Percentiles rank a stretch among this genome's conserved stretches.
Evolutionary conservation across 352 stramenopile genomes (phyloP).

Genomic region (Phytopythium vexans): DNA sequence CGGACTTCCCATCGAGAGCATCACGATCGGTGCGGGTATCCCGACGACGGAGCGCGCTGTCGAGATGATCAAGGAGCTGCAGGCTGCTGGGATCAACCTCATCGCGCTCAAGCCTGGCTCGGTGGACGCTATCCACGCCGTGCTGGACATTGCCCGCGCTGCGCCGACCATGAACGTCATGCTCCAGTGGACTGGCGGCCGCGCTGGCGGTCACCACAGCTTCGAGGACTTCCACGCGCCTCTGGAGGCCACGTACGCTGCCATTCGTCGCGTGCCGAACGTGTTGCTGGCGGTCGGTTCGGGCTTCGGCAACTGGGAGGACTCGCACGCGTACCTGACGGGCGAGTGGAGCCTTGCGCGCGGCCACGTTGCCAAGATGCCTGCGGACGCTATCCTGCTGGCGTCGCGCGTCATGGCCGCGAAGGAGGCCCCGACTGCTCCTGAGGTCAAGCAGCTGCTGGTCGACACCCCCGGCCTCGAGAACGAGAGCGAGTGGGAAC

Average conservation of each 20-base stretch:
- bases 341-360: slow-evolving; percentile 75
- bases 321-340: slow-evolving; percentile 77
- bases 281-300: slow-evolving; percentile 85
- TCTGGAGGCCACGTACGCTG: slow-evolving; percentile 67
- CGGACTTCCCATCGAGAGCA: slow-evolving; percentile 82
- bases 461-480: slow-evolving; percentile 73
- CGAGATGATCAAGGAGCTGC: slow-evolving; percentile 74
- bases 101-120: slow-evolving; percentile 87
- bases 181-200: slow-evolving; percentile 86
- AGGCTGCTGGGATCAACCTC: slow-evolving; percentile 65
- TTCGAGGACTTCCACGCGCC: slow-evolving; percentile 88
- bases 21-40: slow-evolving; percentile 85
- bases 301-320: slow-evolving; percentile 83
- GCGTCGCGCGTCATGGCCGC: slow-evolving; percentile 85
- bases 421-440: slow-evolving; percentile 82
- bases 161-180: slow-evolving; percentile 73
- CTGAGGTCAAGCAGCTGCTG: slow-evolving; percentile 82
- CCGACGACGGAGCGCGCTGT: slow-evolving; percentile 74
- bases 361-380: slow-evolving; percentile 62
- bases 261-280: slow-evolving; percentile 74
- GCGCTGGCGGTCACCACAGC: slow-evolving; percentile 84
- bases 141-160: slow-evolving; percentile 70
- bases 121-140: slow-evolving; percentile 66
- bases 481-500: slow-evolving; percentile 75
- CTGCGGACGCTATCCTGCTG: slow-evolving; percentile 76